These are phyloP conservation scores for Sanghuangporus sanghuang DNA, from an alignment of 1,284 basidiomycete genomes.

Conservation along the genomic window DNA sequence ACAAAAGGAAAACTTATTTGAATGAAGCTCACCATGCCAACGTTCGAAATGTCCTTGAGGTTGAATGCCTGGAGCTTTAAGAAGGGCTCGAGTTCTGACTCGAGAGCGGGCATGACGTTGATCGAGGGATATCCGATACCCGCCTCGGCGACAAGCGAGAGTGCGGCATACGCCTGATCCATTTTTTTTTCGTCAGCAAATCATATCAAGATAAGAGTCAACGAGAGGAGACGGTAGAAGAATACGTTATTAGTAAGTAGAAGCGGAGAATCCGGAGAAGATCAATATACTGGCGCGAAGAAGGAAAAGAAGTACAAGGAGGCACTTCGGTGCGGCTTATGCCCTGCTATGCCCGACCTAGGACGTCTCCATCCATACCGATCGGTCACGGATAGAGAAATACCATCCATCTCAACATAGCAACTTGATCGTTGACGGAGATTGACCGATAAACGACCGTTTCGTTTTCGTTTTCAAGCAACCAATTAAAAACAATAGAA, in stretches of 20 bases:
- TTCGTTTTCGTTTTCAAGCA: neutral
- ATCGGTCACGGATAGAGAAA: neutral
- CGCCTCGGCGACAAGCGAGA: neutral
- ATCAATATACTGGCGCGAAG: neutral
- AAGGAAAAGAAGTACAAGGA: neutral
- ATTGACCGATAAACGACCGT: neutral
- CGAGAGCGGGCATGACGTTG: conserved; percentile 21
- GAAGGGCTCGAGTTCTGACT: conserved; percentile 23
- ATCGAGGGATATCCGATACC: neutral
- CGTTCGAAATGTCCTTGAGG: neutral
- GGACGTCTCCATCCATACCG: neutral
- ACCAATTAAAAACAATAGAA: too few species aligned
- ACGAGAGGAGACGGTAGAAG: neutral
- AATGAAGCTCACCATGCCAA: neutral
- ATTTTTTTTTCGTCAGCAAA: neutral
- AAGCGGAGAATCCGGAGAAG: neutral
- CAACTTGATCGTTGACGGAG: neutral
- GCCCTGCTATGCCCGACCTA: neutral
- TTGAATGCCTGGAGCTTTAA: conserved; percentile 21
- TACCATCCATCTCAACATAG: neutral
- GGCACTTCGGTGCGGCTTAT: neutral
- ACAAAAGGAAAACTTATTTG: neutral
- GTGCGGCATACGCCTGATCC: neutral
- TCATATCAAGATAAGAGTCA: neutral
- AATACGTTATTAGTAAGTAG: neutral